Evolutionary conservation across 306 rosid species (phyloP).

Genomic region (Cucumis melo): DNA sequence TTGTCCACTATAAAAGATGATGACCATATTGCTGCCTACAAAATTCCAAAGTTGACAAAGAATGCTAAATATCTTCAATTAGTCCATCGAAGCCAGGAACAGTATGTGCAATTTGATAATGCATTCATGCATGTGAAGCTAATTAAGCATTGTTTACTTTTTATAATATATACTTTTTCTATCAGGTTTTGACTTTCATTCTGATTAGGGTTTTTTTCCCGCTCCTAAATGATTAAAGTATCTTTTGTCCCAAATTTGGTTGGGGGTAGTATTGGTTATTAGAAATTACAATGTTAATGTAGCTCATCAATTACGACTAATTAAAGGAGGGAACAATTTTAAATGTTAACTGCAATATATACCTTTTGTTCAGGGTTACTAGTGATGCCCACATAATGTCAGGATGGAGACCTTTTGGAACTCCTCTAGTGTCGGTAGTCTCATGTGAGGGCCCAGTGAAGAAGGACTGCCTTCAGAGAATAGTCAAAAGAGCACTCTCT

Average conservation of each 20-base stretch:
- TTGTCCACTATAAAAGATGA: slow-evolving; percentile 81
- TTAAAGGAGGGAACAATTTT: not conserved
- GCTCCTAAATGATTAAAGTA: not conserved
- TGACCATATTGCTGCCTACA: slow-evolving; percentile 75
- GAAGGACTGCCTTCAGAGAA: slow-evolving; percentile 51
- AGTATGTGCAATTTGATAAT: slow-evolving; percentile 33
- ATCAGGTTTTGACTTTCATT: not conserved
- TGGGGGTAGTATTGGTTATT: not conserved
- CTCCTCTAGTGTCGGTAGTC: slow-evolving; percentile 59
- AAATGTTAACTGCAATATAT: not conserved
- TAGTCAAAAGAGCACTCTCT: slow-evolving; percentile 51
- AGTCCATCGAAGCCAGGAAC: slow-evolving; percentile 69
- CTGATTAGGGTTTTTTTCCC: not conserved
- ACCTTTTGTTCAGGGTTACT: slow-evolving; percentile 30
- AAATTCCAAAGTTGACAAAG: slow-evolving; percentile 52
- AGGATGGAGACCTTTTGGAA: slow-evolving; percentile 80
- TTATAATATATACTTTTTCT: not conserved
- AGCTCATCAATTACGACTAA: not conserved
- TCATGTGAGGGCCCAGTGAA: slow-evolving; percentile 55
- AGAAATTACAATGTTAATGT: not conserved
- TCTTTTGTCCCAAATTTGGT: not conserved
- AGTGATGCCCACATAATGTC: slow-evolving; percentile 45
- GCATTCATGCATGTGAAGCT: not conserved
- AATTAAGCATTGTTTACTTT: not conserved
- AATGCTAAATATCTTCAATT: slow-evolving; percentile 72